Evolutionary conservation across 129 eudicot species (phyloP), one percentile per base, ranked within the genome.

Genomic region (Flaveria linearis): DNA sequence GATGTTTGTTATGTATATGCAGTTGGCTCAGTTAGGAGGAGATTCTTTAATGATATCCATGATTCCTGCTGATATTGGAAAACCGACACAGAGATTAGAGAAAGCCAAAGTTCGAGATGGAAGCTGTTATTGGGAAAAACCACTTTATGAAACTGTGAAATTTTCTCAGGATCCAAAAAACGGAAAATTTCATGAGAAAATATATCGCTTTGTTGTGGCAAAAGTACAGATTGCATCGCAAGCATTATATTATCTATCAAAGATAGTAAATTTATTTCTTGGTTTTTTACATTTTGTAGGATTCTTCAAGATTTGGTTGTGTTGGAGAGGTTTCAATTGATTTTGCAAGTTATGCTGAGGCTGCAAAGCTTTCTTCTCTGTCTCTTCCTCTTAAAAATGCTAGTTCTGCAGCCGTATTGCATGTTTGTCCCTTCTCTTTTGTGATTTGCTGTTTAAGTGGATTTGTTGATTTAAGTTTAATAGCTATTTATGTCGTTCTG

Each of bases 241-340:
- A 22, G 14, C 74, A 76, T 42, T 57, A 58, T 75, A 72, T 69
- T 25, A 68, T 73, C 65, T 82, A 60, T 70, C 69, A 69, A 74
- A 43, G 61, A 63, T 41, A 55, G 46, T 56, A 63, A 22, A 77
- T 42, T 62, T 8, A 30, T 39, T 30, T 51, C 0, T 13, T 12
- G 46, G 3, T 62, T 60, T 23, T 80, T 85, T 50, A 45, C 39
- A 2, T 33, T 41, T 78, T 84, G 78, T 70, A 94, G 99, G 99
- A 92, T 51, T 87, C 96, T 43, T 84, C 92, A 23, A 91, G 88
- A 87, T 58, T 85, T 57, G 93, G 99, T 76, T 52, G 85, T 55
- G 85, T 91, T 66, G 99, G 99, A 82, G 97, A 95, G 80, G 92
- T 89, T 78, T 95, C 89, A 41, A 76, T 95, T 28, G 91, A 95